Evolutionary conservation across 192 early-diverging fungal species (phyloP).

Genomic region (Haplosporangium gracile): DNA sequence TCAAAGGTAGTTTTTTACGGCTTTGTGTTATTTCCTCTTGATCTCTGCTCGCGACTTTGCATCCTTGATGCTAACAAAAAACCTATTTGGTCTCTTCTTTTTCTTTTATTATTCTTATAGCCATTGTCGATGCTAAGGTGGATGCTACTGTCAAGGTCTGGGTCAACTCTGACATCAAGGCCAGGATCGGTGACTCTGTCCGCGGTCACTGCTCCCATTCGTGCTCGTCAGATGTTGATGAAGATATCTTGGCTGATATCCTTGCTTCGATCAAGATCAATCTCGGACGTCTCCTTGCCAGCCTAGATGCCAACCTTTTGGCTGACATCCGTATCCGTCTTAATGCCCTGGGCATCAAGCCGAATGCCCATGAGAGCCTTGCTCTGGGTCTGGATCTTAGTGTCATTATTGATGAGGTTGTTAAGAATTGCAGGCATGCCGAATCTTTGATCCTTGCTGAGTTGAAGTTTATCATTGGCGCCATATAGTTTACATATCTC

Average conservation of each 20-base stretch:
- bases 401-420: constrained; percentile 6
- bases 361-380: constrained; percentile 17
- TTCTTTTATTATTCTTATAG: neutral
- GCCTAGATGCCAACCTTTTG: constrained; percentile 17
- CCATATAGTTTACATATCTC: neutral
- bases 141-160: constrained; percentile 27
- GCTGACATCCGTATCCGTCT: constrained; percentile 19
- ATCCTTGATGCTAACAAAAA: neutral
- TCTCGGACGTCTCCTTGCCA: constrained; percentile 12
- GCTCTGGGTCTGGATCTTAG: constrained; percentile 15
- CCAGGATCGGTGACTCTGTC: constrained; percentile 9
- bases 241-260: constrained; percentile 21
- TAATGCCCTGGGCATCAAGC: constrained; percentile 1
- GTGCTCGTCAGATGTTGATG: constrained; percentile 6
- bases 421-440: constrained; percentile 14
- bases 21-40: neutral
- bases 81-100: neutral
- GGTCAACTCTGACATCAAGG: constrained; percentile 17
- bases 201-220: constrained; percentile 9
- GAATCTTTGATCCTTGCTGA: neutral
- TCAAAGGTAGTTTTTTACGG: constrained; percentile 3
- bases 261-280: constrained; percentile 13
- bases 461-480: neutral
- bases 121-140: constrained; percentile 18
- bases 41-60: neutral